These are phyloP conservation scores for Agrostemma githago DNA, from an alignment of 148 eudicot species.

Conservation along the genomic window DNA sequence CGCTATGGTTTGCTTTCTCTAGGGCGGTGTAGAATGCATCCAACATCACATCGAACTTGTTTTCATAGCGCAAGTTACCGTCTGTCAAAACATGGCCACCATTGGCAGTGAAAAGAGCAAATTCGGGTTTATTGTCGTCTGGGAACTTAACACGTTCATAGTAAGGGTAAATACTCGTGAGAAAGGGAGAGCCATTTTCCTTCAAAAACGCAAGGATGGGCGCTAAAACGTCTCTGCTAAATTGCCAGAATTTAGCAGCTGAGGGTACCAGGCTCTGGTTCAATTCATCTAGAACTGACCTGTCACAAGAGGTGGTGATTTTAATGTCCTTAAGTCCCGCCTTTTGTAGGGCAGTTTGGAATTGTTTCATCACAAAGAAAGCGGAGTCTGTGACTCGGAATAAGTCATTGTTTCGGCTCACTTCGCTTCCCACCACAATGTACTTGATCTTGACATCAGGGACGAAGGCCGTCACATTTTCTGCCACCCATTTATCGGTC, in stretches of 20 bases:
- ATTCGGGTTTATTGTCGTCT: background rate
- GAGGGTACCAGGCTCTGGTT: slow-evolving; percentile 20
- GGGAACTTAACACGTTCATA: slow-evolving; percentile 17
- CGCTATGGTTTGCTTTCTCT: slow-evolving; percentile 31
- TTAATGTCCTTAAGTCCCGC: slow-evolving; percentile 27
- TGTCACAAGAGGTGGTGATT: slow-evolving; percentile 35
- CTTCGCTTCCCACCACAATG: slow-evolving; percentile 44
- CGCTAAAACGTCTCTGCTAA: slow-evolving; percentile 1
- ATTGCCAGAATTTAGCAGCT: background rate
- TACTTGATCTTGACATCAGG: slow-evolving; percentile 36
- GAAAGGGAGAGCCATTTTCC: slow-evolving; percentile 16
- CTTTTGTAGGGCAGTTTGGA: slow-evolving; percentile 19
- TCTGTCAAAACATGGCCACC: slow-evolving; percentile 9
- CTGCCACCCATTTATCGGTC: slow-evolving; percentile 36
- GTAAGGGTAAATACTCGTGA: slow-evolving; percentile 28
- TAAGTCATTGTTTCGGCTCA: slow-evolving; percentile 18
- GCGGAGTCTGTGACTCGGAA: background rate
- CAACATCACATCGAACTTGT: slow-evolving; percentile 34
- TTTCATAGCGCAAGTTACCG: slow-evolving; percentile 19
- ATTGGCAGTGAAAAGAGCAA: slow-evolving; percentile 31
- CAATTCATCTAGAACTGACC: slow-evolving; percentile 14
- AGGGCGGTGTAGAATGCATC: slow-evolving; percentile 41
- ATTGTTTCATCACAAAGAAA: slow-evolving; percentile 12
- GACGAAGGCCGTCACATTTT: slow-evolving; percentile 23
- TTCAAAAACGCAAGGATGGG: slow-evolving; percentile 17